phyloP scores from a whole-genome alignment of 1,284 basidiomycete genomes.

The Chalciporus sp. region DNA sequence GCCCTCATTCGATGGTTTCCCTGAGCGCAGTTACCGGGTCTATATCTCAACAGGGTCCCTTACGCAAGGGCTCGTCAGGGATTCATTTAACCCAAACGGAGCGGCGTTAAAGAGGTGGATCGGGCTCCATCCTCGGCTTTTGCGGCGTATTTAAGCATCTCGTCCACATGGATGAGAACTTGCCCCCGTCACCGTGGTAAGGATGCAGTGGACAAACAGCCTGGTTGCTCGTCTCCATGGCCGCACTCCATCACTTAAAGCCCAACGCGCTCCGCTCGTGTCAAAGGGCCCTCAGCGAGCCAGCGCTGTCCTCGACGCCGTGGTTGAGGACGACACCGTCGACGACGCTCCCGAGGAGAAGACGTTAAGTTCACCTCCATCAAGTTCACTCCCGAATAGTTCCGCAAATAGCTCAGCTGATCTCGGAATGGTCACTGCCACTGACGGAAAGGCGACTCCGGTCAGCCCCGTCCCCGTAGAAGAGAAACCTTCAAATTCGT shows the following conservation, averaged over 20 bases:
- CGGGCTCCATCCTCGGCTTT: too few relatives aligned
- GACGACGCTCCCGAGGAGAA: not conserved
- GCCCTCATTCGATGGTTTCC: too few relatives aligned
- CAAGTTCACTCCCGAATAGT: too few relatives aligned
- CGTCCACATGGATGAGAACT: not conserved
- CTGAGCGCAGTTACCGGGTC: too few relatives aligned
- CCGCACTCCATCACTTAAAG: constrained; percentile 18
- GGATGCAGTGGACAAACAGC: constrained; percentile 19
- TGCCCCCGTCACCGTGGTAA: not conserved
- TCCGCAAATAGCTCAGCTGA: not conserved
- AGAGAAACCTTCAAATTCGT: not conserved
- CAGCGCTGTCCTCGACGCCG: constrained; percentile 14
- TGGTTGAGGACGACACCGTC: constrained; percentile 12
- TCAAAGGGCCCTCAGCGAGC: constrained; percentile 13
- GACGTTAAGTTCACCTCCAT: too few relatives aligned
- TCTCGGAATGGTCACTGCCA: constrained; percentile 2
- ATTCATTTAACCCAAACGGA: not conserved
- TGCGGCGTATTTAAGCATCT: constrained; percentile 4
- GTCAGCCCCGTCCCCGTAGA: constrained; percentile 1
- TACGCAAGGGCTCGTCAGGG: not conserved
- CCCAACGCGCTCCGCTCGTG: constrained; percentile 17
- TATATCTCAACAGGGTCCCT: too few relatives aligned
- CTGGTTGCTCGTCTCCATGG: constrained; percentile 19
- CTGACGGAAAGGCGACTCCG: constrained; percentile 1
- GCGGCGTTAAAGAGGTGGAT: constrained; percentile 13